Evolutionary conservation across 495 filamentous ascomycete species (phyloP), one percentile per base, ranked within the genome.

Genomic region (Acidiella bohemica): DNA sequence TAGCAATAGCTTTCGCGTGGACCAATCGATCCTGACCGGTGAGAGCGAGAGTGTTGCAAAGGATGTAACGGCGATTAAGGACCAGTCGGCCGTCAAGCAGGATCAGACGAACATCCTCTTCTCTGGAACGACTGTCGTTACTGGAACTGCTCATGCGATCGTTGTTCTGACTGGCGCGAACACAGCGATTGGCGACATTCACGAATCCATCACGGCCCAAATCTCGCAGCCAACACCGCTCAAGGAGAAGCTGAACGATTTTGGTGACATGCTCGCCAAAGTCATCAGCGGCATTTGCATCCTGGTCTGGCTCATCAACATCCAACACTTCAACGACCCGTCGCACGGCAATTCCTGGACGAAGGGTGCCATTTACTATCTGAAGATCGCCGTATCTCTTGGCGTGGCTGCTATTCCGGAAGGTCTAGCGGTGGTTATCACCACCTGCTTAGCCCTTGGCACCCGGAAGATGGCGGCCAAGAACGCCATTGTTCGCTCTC

Each of bases 341-440:
- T 75, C 81, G 37, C 87, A 94, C 58, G 92, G 92, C 46, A 87
- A 86, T 42, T 80, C 79, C 53, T 96, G 86, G 86, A 78, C 85
- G 35, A 96, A 95, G 67, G 92, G 92, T 42, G 92, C 92, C 36
- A 96, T 99, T 50, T 99, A 99, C 69, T 99, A 99, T 61, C 73
- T 99, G 47, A 99, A 99, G 73, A 99, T 99, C 59, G 92, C 92
- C 22, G 92, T 99, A 34, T 99, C 92, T 22, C 79, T 99, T 22
- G 92, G 92, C 55, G 92, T 99, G 22, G 92, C 92, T 20, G 92
- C 92, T 40, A 97, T 97, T 57, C 90, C 90, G 1, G 90, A 97
- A 66, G 90, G 90, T 55, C 70, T 97, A 23, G 90, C 90, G 25
- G 92, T 95, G 34, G 92, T 97, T 42, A 96, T 97, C 50, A 97